These are phyloP conservation scores for Debaryomyces nepalensis DNA, from an alignment of 1,139 yeast species.

Conservation along the genomic window DNA sequence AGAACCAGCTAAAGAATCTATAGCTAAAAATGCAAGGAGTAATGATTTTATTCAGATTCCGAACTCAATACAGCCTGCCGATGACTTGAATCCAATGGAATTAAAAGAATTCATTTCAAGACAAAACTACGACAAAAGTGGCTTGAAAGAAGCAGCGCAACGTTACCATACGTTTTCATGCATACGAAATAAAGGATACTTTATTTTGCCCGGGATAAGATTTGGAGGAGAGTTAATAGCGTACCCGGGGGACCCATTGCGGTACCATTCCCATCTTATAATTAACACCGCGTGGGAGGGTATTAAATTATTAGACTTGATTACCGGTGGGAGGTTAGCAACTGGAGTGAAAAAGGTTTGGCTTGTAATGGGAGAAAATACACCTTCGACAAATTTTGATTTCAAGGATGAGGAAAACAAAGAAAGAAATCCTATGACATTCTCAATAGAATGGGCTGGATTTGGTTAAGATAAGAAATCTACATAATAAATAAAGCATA, in stretches of 20 bases:
- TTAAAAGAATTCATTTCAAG: slow-evolving; percentile 1
- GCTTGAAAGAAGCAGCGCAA: slow-evolving; percentile 12
- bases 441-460: slow-evolving; percentile 83
- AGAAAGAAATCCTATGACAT: slow-evolving; percentile 29
- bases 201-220: slow-evolving; percentile 79
- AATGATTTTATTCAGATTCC: slow-evolving; percentile 3
- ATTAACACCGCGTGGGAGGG: slow-evolving; percentile 57
- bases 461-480: slow-evolving; percentile 51
- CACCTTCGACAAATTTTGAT: slow-evolving; percentile 10
- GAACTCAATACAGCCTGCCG: slow-evolving; percentile 1
- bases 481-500: background rate
- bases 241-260: slow-evolving; percentile 92
- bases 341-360: slow-evolving; percentile 90
- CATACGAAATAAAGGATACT: slow-evolving; percentile 55
- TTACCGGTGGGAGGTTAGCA: slow-evolving; percentile 87
- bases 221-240: slow-evolving; percentile 91
- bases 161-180: slow-evolving; percentile 32
- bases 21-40: background rate
- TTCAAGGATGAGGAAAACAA: slow-evolving; percentile 12
- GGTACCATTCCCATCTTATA: slow-evolving; percentile 86
- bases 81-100: background rate
- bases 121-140: slow-evolving; percentile 3
- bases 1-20: background rate
- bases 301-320: slow-evolving; percentile 56
- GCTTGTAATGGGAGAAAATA: slow-evolving; percentile 57